Percentiles rank a stretch among this genome's conserved stretches.
Evolutionary conservation across 192 early-diverging fungal genomes (phyloP).

Genomic region (Coemansia sp.): DNA sequence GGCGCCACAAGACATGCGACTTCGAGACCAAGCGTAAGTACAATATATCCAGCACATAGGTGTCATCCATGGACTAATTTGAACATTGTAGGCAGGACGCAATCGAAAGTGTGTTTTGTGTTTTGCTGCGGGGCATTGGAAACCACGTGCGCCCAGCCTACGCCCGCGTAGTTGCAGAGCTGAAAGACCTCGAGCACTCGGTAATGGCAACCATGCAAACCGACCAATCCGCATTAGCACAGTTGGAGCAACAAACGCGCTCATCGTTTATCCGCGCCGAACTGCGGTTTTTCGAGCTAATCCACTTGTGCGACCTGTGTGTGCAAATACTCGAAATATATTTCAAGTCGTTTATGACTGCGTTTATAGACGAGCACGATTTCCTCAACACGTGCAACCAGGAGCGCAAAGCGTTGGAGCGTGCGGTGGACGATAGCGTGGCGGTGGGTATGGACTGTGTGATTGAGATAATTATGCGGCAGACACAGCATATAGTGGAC

Average conservation of each 20-base stretch:
- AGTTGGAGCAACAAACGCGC: constrained; percentile 10
- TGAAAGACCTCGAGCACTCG: constrained; percentile 38
- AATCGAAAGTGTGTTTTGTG: constrained; percentile 78
- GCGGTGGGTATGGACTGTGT: constrained; percentile 91
- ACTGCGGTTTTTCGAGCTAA: constrained; percentile 87
- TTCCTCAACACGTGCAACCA: constrained; percentile 89
- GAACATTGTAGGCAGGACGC: constrained; percentile 51
- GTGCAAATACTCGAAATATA: constrained; percentile 95
- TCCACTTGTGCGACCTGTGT: constrained; percentile 90
- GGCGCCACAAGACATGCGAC: constrained; percentile 59
- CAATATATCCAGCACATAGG: too few relatives aligned
- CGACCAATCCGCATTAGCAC: constrained; percentile 6
- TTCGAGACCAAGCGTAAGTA: constrained; percentile 60
- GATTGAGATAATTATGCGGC: constrained; percentile 83
- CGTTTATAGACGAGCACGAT: constrained; percentile 84
- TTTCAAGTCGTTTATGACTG: constrained; percentile 82
- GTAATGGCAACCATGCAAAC: constrained; percentile 2
- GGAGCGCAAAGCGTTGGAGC: constrained; percentile 89
- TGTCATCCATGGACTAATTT: too few relatives aligned
- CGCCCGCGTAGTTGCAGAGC: constrained; percentile 28
- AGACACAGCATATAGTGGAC: constrained; percentile 81
- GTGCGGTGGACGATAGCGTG: constrained; percentile 83
- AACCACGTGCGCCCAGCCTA: constrained; percentile 50
- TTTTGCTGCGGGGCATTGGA: constrained; percentile 70
- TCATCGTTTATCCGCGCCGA: constrained; percentile 60